Base-by-base conservation (phyloP, 805 yeast genomes). In the Wickerhamomyces alni region DNA sequence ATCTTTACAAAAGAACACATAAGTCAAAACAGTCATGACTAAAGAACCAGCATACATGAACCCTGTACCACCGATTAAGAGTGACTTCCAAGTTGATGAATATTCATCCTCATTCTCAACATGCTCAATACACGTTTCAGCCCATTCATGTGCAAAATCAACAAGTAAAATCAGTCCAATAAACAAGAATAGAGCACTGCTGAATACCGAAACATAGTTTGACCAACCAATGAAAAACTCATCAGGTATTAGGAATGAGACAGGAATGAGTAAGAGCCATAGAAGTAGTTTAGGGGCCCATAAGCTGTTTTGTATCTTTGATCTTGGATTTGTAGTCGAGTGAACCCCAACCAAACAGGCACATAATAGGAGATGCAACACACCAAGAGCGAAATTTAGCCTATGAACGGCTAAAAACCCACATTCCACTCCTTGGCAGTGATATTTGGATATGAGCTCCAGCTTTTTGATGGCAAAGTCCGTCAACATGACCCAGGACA, bases 91-190 rank as follows among this genome's bases (percentile, higher is more conserved):
- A 50, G 85, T 70, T 4, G 60, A 44, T 41, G 69, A 62, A 37
- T 62, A 51, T 40, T 76, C 78, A 34, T 79, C 84, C 42, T 84
- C 91, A 52, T 81, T 79, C 57, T 93, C 98, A 31, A 93, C 87
- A 52, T 87, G 85, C 48, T 82, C 88, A 39, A 93, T 72, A 60
- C 99, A 93, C 8, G 84, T 85, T 54, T 93, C 99, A 0, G 98
- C 97, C 96, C 97, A 93, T 50, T 91, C 91, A 62, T 93, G 98
- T 4, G 99, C 98, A 70, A 87, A 93, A 61, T 93, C 99, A 25
- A 93, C 97, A 36, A 93, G 67, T 36, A 93, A 68, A 12, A 94
- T 83, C 42, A 93, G 72, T 1, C 99, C 99, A 44, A 93, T 86
- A 13, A 93, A 80, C 28, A 91, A 75, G 63, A 93, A 93, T 5